A percentile compares a stretch with the other conserved stretches of the same genome.
Conservation (phyloP, 1,284 basidiomycete genomes). For the Lignosus rhinocerotis region DNA sequence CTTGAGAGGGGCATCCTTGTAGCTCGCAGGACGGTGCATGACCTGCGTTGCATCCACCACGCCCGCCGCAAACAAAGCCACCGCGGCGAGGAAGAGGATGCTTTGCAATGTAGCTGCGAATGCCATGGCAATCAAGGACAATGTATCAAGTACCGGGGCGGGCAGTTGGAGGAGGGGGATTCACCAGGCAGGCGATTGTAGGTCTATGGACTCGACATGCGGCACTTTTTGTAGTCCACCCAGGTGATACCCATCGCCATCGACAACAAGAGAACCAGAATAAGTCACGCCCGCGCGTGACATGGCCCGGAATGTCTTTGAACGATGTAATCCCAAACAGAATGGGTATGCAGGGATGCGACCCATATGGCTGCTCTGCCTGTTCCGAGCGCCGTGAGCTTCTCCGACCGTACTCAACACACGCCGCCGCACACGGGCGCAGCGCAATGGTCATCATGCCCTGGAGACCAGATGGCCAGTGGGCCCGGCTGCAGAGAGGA, state of each 20-base stretch:
- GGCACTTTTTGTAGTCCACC: constrained; percentile 5
- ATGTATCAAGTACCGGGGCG: constrained; percentile 1
- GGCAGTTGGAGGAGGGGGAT: neutral
- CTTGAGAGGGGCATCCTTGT: constrained; percentile 42
- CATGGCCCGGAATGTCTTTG: neutral
- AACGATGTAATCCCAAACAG: constrained; percentile 1
- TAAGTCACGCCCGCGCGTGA: neutral
- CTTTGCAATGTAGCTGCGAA: constrained; percentile 22
- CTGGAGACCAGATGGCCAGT: constrained; percentile 6
- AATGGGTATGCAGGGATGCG: constrained; percentile 5
- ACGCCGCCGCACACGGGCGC: constrained; percentile 3
- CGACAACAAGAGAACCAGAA: neutral
- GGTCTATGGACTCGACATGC: neutral
- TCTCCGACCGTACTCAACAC: neutral
- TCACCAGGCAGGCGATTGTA: constrained; percentile 3
- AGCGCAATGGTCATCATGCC: constrained; percentile 3
- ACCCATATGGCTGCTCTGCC: constrained; percentile 12
- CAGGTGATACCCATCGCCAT: neutral
- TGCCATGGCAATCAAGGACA: constrained; percentile 22
- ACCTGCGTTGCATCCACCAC: constrained; percentile 48
- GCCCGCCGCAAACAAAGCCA: constrained; percentile 26
- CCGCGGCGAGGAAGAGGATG: constrained; percentile 23
- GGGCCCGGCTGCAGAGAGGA: constrained; percentile 10
- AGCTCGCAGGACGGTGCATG: constrained; percentile 55
- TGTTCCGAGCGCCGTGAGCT: constrained; percentile 4